Evolutionary conservation across 441 rosid species (phyloP).

Genomic region (Adansonia gregorii): DNA sequence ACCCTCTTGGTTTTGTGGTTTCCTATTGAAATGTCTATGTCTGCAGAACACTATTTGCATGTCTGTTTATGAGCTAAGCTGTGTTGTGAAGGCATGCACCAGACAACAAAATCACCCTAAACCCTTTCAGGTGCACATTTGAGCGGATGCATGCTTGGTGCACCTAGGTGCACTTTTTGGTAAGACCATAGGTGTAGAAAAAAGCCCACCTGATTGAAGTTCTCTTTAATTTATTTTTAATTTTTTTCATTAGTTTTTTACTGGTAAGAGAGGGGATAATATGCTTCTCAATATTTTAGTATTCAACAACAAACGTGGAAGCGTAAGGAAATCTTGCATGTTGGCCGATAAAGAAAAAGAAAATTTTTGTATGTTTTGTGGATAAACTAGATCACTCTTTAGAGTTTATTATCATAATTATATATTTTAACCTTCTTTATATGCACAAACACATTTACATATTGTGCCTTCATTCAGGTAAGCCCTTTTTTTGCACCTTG

Average conservation of each 20-base stretch:
- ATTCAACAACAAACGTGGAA: background rate
- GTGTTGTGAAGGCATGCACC: background rate
- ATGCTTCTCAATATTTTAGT: background rate
- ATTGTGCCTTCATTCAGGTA: background rate
- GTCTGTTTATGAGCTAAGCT: background rate
- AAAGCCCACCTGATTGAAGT: background rate
- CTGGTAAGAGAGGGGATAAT: background rate
- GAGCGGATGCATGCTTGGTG: background rate
- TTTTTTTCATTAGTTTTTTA: background rate
- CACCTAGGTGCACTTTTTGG: background rate
- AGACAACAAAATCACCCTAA: background rate
- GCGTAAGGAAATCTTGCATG: background rate
- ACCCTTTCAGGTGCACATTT: background rate
- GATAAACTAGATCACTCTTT: background rate
- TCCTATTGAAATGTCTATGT: background rate
- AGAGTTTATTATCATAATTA: background rate
- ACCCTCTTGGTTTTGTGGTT: background rate
- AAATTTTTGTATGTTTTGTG: background rate
- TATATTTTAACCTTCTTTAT: background rate
- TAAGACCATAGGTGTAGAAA: background rate
- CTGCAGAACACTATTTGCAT: background rate
- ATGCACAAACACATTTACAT: background rate
- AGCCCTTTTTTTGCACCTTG: background rate
- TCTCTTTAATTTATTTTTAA: background rate
- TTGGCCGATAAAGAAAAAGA: background rate